A percentile compares a stretch with the other conserved stretches of the same genome.
Conservation (phyloP, 73 alveolate species). For the Paramecium biaurelia region DNA sequence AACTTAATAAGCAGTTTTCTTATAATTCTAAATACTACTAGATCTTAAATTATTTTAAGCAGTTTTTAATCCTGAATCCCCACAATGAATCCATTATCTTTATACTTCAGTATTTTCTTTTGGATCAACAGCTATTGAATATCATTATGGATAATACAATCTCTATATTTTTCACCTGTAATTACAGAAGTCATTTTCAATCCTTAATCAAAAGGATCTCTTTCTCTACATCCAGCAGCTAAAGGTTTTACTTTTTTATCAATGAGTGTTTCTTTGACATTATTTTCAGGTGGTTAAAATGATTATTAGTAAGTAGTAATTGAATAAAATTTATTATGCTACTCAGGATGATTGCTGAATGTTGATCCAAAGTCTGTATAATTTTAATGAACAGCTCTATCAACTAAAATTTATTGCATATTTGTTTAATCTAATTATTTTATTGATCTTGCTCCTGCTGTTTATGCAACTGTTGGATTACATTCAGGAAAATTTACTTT, state of each 20-base stretch:
- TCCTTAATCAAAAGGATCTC: constrained; percentile 49
- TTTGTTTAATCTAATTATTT: constrained; percentile 27
- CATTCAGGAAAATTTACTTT: constrained; percentile 33
- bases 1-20: neutral
- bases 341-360: constrained; percentile 39
- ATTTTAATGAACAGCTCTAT: constrained; percentile 36
- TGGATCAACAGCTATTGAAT: constrained; percentile 3
- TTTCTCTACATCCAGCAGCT: constrained; percentile 52
- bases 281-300: neutral
- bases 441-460: constrained; percentile 10
- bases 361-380: constrained; percentile 43
- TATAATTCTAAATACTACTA: neutral
- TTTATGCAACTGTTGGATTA: constrained; percentile 55
- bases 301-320: constrained; percentile 43
- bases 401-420: constrained; percentile 43
- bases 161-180: constrained; percentile 49
- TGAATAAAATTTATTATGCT: constrained; percentile 49
- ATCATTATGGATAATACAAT: neutral
- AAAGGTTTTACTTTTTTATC: neutral
- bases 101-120: constrained; percentile 34
- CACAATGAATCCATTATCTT: constrained; percentile 15
- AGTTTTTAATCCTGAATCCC: constrained; percentile 16
- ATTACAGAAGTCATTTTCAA: constrained; percentile 39
- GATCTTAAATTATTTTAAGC: constrained; percentile 18
- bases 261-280: neutral